Evolutionary conservation across 192 early-diverging fungal genomes (phyloP).

Genomic region (Paraglomus brasilianum): DNA sequence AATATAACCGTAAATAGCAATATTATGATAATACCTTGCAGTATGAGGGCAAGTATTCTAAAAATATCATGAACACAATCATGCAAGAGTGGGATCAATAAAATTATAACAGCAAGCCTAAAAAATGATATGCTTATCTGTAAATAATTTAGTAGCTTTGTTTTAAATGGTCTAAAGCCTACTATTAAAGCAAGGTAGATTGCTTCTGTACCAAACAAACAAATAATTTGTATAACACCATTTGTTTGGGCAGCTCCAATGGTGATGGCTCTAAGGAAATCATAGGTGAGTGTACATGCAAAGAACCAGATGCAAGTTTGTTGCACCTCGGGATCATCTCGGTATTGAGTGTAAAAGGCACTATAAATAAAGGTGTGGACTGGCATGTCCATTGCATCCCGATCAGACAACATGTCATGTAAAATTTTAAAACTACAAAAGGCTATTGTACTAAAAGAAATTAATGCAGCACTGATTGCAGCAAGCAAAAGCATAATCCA

Average conservation of each 20-base stretch:
- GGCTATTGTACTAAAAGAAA: constrained; percentile 2
- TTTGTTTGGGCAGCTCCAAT: not conserved
- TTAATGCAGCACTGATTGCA: not conserved
- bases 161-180: constrained; percentile 12
- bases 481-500: constrained; percentile 10
- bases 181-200: constrained; percentile 6
- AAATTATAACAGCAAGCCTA: not conserved
- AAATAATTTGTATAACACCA: not conserved
- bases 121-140: constrained; percentile 4
- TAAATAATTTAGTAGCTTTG: not conserved
- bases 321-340: not conserved
- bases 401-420: not conserved
- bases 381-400: not conserved
- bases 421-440: constrained; percentile 15
- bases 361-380: not conserved
- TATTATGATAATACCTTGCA: not conserved
- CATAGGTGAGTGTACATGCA: not conserved
- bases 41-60: not conserved
- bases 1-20: not conserved
- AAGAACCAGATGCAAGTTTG: constrained; percentile 19
- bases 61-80: not conserved
- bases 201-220: not conserved
- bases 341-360: constrained; percentile 13
- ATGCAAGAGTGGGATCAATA: constrained; percentile 5
- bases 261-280: constrained; percentile 15